These are phyloP conservation scores for Triticum dicoccoides DNA, from an alignment of 176 grass and related monocot species.

Conservation along the genomic window DNA sequence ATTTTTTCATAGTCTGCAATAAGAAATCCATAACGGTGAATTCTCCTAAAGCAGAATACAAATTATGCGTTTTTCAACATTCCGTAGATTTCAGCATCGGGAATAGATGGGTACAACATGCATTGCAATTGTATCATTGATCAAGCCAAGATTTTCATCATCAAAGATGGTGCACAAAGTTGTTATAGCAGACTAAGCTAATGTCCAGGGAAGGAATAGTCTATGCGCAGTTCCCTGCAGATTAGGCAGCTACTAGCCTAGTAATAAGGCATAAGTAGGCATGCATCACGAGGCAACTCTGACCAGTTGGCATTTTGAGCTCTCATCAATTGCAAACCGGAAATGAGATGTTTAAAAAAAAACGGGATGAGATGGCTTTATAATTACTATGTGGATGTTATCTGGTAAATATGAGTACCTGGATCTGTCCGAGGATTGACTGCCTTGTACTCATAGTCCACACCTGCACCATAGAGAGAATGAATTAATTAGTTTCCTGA, in stretches of 20 bases:
- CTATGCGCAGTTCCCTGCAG: neutral
- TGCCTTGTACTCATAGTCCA: slow-evolving; percentile 86
- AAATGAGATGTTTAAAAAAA: neutral
- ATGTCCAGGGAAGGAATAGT: neutral
- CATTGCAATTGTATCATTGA: neutral
- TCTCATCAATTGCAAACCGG: neutral
- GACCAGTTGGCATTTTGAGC: neutral
- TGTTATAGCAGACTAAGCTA: neutral
- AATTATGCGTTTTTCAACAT: neutral
- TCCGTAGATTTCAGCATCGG: neutral
- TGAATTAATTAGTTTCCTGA: neutral
- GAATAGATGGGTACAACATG: neutral
- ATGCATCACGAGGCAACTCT: neutral
- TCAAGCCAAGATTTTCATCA: neutral
- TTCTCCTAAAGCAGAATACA: neutral
- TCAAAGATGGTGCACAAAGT: neutral
- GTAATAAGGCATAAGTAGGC: neutral
- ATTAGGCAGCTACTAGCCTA: neutral
- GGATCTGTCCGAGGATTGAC: slow-evolving; percentile 62
- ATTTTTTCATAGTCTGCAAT: slow-evolving; percentile 78
- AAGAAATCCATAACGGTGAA: neutral
- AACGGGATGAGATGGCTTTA: neutral
- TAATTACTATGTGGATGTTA: neutral
- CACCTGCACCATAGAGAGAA: slow-evolving; percentile 39
- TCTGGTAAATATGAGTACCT: slow-evolving; percentile 32